Conservation (phyloP, 108 stramenopile genomes). For the Cafeteria roenbergensis region DNA sequence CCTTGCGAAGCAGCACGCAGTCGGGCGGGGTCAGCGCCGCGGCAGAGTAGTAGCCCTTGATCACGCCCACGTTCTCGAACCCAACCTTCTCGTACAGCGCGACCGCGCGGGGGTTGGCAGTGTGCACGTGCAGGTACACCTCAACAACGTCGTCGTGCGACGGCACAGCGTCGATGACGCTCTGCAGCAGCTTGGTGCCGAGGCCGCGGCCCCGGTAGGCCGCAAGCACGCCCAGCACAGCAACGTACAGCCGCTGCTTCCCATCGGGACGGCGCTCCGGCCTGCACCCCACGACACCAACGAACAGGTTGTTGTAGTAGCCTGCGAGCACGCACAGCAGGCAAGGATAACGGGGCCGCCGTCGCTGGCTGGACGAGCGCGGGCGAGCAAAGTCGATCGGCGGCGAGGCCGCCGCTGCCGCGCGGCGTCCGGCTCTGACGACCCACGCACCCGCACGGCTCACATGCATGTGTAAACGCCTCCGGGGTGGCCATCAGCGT, state of each 20-base stretch:
- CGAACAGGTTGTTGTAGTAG: background rate
- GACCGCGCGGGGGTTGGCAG: background rate
- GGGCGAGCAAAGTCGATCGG: no score
- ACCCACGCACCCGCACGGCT: no score
- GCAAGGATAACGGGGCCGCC: background rate
- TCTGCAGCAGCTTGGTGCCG: background rate
- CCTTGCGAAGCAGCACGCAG: no score
- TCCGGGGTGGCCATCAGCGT: no score
- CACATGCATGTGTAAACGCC: no score
- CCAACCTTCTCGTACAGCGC: background rate
- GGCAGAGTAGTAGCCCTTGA: background rate
- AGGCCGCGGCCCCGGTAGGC: background rate
- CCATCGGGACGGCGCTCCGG: background rate
- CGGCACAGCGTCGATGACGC: background rate
- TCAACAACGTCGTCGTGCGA: background rate
- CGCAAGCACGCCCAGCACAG: background rate
- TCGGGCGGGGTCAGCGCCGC: no score
- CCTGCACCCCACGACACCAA: background rate
- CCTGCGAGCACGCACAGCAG: background rate
- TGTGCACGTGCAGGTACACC: slow-evolving; percentile 10
- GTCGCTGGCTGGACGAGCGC: no score
- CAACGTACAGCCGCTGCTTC: background rate
- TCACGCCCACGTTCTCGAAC: background rate
- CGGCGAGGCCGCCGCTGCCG: no score
- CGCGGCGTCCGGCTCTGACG: no score